phyloP scores from a whole-genome alignment of 164 flowering plant genomes.

The Piper longum region DNA sequence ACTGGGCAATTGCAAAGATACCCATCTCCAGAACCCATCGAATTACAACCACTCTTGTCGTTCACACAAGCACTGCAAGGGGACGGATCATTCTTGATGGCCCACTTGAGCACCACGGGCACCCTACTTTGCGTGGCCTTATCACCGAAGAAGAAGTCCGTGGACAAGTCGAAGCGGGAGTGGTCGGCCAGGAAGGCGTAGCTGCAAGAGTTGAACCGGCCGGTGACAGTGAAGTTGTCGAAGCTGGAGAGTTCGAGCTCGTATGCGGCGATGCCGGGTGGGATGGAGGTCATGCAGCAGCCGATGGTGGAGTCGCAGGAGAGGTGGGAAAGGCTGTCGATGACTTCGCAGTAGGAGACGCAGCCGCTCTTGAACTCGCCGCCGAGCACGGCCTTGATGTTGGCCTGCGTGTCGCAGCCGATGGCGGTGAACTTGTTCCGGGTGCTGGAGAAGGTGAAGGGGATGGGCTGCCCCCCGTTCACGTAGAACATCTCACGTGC shows the following conservation, averaged over 20 bases:
- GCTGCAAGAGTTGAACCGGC: neutral
- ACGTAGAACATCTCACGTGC: neutral
- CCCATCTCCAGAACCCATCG: neutral
- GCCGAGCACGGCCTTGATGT: neutral
- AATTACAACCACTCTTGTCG: neutral
- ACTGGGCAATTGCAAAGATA: neutral
- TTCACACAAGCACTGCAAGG: neutral
- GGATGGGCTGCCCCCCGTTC: neutral
- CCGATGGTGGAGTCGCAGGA: neutral
- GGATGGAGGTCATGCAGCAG: neutral
- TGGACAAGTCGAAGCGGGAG: neutral
- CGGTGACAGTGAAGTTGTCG: neutral
- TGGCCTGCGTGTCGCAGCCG: neutral
- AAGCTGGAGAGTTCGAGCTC: neutral
- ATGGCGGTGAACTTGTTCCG: constrained; percentile 1
- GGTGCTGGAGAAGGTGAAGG: constrained; percentile 1
- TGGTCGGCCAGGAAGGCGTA: neutral
- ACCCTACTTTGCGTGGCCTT: neutral
- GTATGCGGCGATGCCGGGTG: neutral
- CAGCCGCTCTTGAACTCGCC: neutral
- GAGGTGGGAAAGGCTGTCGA: neutral
- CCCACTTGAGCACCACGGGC: neutral
- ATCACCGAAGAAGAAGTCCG: neutral
- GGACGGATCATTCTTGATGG: neutral
- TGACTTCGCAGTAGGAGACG: neutral